Evolutionary conservation across 495 filamentous ascomycete species (phyloP).

Genomic region (Penicillium manginii): DNA sequence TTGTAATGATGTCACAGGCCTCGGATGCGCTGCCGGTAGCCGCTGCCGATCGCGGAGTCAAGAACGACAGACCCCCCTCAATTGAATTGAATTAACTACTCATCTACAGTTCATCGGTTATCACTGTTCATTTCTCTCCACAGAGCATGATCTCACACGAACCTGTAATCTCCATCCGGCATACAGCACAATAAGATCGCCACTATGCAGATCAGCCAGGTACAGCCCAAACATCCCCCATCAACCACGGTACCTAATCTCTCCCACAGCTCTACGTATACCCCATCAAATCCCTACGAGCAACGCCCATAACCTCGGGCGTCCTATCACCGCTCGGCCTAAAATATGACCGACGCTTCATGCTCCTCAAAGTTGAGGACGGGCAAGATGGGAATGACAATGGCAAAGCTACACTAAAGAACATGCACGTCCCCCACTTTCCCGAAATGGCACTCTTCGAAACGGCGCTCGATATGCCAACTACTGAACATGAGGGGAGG

Average conservation of each 20-base stretch:
- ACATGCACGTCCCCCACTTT: conserved; percentile 70
- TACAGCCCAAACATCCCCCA: conserved; percentile 23
- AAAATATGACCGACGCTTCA: conserved; percentile 75
- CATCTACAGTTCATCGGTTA: neutral
- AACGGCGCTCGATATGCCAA: conserved; percentile 53
- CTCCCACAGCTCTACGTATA: conserved; percentile 74
- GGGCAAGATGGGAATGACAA: conserved; percentile 28
- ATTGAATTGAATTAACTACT: neutral
- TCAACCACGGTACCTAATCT: neutral
- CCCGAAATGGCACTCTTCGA: conserved; percentile 71
- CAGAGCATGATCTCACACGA: too few species aligned
- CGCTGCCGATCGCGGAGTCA: conserved; percentile 10
- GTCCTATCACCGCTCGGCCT: conserved; percentile 69
- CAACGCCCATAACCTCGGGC: conserved; percentile 58
- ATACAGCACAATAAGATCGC: neutral
- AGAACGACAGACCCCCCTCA: conserved; percentile 1
- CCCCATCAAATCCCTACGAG: conserved; percentile 84
- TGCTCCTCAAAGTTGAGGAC: conserved; percentile 64
- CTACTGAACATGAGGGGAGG: conserved; percentile 30
- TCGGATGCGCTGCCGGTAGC: conserved; percentile 3
- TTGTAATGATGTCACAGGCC: neutral
- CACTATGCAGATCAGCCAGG: conserved; percentile 47
- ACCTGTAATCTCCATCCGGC: too few species aligned
- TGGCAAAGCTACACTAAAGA: conserved; percentile 44
- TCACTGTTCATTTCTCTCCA: neutral